A percentile compares a stretch with the other conserved stretches of the same genome.
Conservation (phyloP, 2,329 filamentous ascomycete genomes). For the Monilinia aucupariae region DNA sequence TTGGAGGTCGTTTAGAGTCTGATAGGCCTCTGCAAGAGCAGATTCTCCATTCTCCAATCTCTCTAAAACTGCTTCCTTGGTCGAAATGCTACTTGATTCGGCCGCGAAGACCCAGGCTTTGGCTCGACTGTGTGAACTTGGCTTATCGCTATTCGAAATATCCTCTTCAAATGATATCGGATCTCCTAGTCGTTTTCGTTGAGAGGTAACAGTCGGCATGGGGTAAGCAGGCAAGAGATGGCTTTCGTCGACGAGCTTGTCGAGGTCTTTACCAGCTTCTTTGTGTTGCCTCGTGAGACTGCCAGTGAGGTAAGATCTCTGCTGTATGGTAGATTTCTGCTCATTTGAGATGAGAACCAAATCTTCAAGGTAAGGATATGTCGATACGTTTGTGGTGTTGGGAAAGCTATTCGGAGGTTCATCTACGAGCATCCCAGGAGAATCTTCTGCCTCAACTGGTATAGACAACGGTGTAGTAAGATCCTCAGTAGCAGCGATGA, state of each 20-base stretch:
- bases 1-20: slow-evolving; percentile 46
- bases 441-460: background rate
- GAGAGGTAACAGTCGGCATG: slow-evolving; percentile 34
- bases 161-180: slow-evolving; percentile 44
- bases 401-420: slow-evolving; percentile 10
- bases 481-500: slow-evolving; percentile 33
- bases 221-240: slow-evolving; percentile 53
- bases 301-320: slow-evolving; percentile 53
- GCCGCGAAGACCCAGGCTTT: slow-evolving; percentile 56
- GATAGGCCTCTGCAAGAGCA: slow-evolving; percentile 49
- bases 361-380: slow-evolving; percentile 52
- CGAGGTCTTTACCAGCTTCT: slow-evolving; percentile 46
- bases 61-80: slow-evolving; percentile 53
- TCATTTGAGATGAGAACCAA: slow-evolving; percentile 49
- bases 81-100: slow-evolving; percentile 54
- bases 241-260: slow-evolving; percentile 56
- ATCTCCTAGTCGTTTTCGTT: slow-evolving; percentile 29
- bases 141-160: slow-evolving; percentile 37
- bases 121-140: slow-evolving; percentile 42
- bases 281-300: slow-evolving; percentile 47
- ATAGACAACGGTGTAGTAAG: slow-evolving; percentile 13
- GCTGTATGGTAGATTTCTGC: slow-evolving; percentile 52
- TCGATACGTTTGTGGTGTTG: slow-evolving; percentile 26
- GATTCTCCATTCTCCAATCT: slow-evolving; percentile 54
- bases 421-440: background rate